Conservation (phyloP, 352 stramenopile genomes). For the Globisporangium nodosum region DNA sequence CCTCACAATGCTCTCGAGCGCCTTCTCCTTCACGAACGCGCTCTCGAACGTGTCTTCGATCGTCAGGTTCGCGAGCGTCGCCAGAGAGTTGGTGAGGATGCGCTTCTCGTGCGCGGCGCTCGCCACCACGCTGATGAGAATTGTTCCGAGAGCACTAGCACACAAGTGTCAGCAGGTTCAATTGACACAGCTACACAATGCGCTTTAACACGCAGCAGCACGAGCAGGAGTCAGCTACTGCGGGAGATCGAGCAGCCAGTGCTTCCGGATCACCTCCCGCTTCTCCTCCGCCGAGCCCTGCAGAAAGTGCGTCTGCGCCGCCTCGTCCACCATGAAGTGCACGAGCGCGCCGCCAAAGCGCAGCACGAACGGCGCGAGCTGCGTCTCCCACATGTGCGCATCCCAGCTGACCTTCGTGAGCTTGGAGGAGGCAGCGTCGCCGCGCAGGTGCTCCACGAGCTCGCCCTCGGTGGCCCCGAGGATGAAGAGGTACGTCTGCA, state of each 20-base stretch:
- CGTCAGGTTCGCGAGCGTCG: conserved; percentile 60
- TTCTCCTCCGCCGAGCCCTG: conserved; percentile 33
- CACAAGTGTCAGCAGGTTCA: too few species aligned
- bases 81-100: conserved; percentile 16
- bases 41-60: conserved; percentile 67
- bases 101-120: conserved; percentile 5
- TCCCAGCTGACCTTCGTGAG: conserved; percentile 69
- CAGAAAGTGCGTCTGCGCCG: conserved; percentile 46
- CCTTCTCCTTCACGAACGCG: conserved; percentile 70
- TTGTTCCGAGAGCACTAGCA: too few species aligned
- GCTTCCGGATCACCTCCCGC: conserved; percentile 67
- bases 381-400: conserved; percentile 48
- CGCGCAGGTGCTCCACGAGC: conserved; percentile 73
- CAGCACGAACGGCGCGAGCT: conserved; percentile 63
- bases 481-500: conserved; percentile 86
- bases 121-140: conserved; percentile 22
- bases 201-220: too few species aligned
- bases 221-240: too few species aligned
- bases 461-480: conserved; percentile 58
- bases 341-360: conserved; percentile 64
- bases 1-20: conserved; percentile 51
- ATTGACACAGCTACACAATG: too few species aligned
- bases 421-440: conserved; percentile 51
- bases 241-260: conserved; percentile 27
- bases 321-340: conserved; percentile 67